Evolutionary conservation across 2,329 filamentous ascomycete genomes (phyloP), one percentile per base, ranked within the genome.

Genomic region (Phyllosticta ampelicida): DNA sequence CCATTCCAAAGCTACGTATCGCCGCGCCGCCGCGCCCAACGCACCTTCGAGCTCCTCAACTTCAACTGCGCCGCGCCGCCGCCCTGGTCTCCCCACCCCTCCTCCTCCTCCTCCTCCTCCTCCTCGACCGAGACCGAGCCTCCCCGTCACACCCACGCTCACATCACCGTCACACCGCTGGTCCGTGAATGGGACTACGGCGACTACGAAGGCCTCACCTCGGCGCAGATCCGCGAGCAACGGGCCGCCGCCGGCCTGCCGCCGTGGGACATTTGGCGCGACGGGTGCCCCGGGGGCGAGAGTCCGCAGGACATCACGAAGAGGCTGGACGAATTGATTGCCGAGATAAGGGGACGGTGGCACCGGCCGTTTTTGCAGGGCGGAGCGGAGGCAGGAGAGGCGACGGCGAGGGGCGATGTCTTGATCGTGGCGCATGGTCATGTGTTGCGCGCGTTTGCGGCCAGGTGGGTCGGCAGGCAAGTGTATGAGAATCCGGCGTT

Each of bases 381-480:
- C 9, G 29, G 4, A 6, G 78, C 80, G 64, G 68, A 69, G 52
- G 68, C 74, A 72, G 52, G 51, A 23, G 53, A n/a, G 55, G 65
- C 19, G 75, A 66, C 58, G 75, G 64, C n/a, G 44, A 81, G 75
- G 23, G 75, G 81, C 16, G 88, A 92, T 70, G 83, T 92, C 18
- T 71, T 92, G 21, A 78, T 96, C 53, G 89, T 96, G 5, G 91
- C 89, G 20, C 91, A 96, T 69, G 91, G 91, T 0, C 91, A 96
- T 74, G 92, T 96, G 59, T 75, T 96, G 56, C 80, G 91, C 16
- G 89, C 89, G 0, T 90, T 96, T 70, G 90, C 91, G 6, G 89
- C 92, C 77, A 80, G 90, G 29, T 96, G 91, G 91, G 80, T 85
- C 0, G 83, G 84, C 0, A 87, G 87, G 74, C 78, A 82, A 11